These are phyloP conservation scores for Kodamaea kaohsiungensis DNA, from an alignment of 805 yeast species.

Conservation along the genomic window DNA sequence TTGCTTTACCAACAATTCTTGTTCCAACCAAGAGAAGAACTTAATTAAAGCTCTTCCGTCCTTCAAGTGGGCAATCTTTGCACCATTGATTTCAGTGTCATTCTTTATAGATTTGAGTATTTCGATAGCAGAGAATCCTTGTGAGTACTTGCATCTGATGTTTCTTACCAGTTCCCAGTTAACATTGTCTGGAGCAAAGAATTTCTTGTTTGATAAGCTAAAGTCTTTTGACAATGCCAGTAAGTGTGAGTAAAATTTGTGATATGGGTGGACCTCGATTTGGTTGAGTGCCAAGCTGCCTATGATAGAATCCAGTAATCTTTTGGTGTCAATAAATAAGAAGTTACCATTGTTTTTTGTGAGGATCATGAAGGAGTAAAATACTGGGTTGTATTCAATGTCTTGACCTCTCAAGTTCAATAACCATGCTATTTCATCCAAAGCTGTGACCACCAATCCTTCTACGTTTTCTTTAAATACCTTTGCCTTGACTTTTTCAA, in stretches of 20 bases:
- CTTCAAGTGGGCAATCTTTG: slow-evolving; percentile 52
- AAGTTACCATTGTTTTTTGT: slow-evolving; percentile 29
- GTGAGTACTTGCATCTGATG: slow-evolving; percentile 31
- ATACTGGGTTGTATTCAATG: slow-evolving; percentile 56
- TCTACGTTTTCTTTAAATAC: slow-evolving; percentile 22
- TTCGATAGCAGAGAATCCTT: slow-evolving; percentile 43
- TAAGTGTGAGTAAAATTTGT: slow-evolving; percentile 47
- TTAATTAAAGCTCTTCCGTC: slow-evolving; percentile 58
- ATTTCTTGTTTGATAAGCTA: slow-evolving; percentile 27
- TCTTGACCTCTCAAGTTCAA: slow-evolving; percentile 55
- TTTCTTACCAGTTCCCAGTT: slow-evolving; percentile 43
- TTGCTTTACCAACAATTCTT: slow-evolving; percentile 44
- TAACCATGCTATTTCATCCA: slow-evolving; percentile 57
- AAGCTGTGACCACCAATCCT: slow-evolving; percentile 45
- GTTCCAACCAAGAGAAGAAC: slow-evolving; percentile 61
- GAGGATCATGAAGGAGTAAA: slow-evolving; percentile 44
- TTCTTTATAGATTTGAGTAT: slow-evolving; percentile 56
- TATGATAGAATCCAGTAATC: slow-evolving; percentile 35
- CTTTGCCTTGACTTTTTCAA: slow-evolving; percentile 40
- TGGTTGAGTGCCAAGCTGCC: slow-evolving; percentile 25
- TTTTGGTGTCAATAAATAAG: slow-evolving; percentile 44
- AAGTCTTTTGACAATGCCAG: slow-evolving; percentile 39
- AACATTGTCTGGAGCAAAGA: slow-evolving; percentile 32
- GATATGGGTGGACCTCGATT: slow-evolving; percentile 41
- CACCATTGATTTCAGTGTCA: slow-evolving; percentile 49